Evolutionary conservation across 768 basidiomycete species (phyloP), one percentile per base, ranked within the genome.

Genomic region (Amanita exitialis): DNA sequence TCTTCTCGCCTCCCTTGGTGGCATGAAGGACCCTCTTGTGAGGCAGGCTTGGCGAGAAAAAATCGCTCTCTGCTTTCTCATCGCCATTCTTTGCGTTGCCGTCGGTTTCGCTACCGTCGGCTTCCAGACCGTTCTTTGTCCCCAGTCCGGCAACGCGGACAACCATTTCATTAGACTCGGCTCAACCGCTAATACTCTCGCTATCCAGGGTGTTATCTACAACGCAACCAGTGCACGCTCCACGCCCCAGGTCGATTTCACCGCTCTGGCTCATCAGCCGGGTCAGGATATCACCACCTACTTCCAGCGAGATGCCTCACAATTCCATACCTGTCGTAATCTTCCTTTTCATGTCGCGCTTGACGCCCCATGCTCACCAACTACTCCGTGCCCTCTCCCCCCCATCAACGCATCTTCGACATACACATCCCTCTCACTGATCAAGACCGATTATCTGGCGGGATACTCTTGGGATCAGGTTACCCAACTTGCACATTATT

Each of bases 1-100:
- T 60, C 66, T 91, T 20, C 78, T 97, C 51, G 66, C 77, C 20
- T 79, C 82, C 2, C 36, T 91, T 9, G 88, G 86, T 52, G 89
- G 91, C 41, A 74, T 97, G 63, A 85, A 79, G 62, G 91, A 94
- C 66, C 77, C 77, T 59, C 73, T 78, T 34, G 75, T 79, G 48
- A 73, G 82, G 54, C 90, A 96, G 65, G 96, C 96, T 1, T 99
- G 96, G 96, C 80, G 94, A 62, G 96, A 99, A 68, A 99, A 98
- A 74, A 83, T 95, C 52, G 81, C 92, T 5, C 73, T 99, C 3
- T 97, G 94, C 67, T 82, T 88, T 65, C 83, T 97, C 61, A 89
- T 92, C 46, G 57, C 79, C 51, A 35, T 92, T 39, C 66, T 96
- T 16, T 96, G 95, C 57, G 82, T 74, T 16, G 65, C 72, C 41